Percentiles rank a stretch among this genome's conserved stretches.
Evolutionary conservation across 2,329 filamentous ascomycete species (phyloP).

Genomic region (Botrytis porri): DNA sequence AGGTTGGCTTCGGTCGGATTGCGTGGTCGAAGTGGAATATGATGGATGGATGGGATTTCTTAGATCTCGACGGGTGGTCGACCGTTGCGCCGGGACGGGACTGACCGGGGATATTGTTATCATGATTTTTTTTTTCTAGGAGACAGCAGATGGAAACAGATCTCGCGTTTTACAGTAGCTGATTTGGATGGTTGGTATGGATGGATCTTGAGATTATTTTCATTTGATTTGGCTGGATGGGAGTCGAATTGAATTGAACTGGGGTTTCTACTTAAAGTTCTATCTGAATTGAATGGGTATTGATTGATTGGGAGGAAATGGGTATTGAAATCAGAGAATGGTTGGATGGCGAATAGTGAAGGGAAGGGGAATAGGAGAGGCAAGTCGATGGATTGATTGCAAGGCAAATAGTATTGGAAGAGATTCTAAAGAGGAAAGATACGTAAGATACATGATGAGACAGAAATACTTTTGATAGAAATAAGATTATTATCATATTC

Average conservation of each 20-base stretch:
- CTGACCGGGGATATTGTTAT: conserved; percentile 13
- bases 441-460: background rate
- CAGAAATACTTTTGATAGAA: conserved; percentile 6
- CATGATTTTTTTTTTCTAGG: conserved; percentile 10
- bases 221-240: conserved; percentile 10
- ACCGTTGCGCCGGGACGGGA: conserved; percentile 4
- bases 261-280: background rate
- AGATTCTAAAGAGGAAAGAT: background rate
- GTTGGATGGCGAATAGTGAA: background rate
- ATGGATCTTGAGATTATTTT: conserved; percentile 1
- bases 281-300: conserved; percentile 3
- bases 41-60: background rate
- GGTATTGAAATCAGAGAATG: background rate
- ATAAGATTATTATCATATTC: conserved; percentile 3
- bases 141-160: conserved; percentile 4
- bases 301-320: background rate
- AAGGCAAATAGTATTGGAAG: background rate
- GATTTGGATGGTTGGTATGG: conserved; percentile 4
- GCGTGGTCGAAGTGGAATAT: background rate
- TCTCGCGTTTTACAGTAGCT: conserved; percentile 8
- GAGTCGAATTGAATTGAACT: background rate
- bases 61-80: conserved; percentile 17
- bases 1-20: background rate
- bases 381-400: background rate
- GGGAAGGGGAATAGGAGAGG: background rate